Evolutionary conservation across 2,329 filamentous ascomycete species (phyloP).

Genomic region (Truncatella angustata): DNA sequence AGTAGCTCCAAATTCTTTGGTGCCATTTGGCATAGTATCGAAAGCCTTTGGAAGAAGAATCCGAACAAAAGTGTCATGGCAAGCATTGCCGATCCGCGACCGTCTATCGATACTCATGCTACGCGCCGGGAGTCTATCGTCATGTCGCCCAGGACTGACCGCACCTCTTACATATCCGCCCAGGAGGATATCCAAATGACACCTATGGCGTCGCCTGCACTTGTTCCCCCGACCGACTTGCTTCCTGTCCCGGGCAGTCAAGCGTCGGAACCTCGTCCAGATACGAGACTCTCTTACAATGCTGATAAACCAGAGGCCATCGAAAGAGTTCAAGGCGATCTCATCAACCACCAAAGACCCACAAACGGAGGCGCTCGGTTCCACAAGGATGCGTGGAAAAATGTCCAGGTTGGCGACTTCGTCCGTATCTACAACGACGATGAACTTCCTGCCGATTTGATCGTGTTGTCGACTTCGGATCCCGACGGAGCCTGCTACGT

Average conservation of each 20-base stretch:
- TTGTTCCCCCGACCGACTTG: constrained; percentile 42
- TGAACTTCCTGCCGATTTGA: constrained; percentile 88
- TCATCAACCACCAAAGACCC: constrained; percentile 71
- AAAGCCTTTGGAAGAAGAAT: constrained; percentile 47
- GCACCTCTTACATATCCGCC: constrained; percentile 52
- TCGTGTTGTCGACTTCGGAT: constrained; percentile 91
- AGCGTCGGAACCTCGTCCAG: constrained; percentile 25
- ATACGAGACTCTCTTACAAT: constrained; percentile 31
- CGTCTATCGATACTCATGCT: constrained; percentile 63
- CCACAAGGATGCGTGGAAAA: constrained; percentile 94
- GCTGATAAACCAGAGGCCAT: constrained; percentile 38
- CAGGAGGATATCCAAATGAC: constrained; percentile 90
- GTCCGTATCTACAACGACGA: constrained; percentile 96
- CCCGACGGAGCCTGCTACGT: constrained; percentile 94
- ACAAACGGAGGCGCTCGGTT: constrained; percentile 74
- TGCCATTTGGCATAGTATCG: constrained; percentile 48
- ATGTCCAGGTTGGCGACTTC: constrained; percentile 90
- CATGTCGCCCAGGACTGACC: constrained; percentile 45
- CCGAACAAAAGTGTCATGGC: constrained; percentile 51
- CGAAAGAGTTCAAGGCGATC: constrained; percentile 47
- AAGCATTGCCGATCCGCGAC: constrained; percentile 53
- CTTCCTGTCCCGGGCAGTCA: constrained; percentile 27
- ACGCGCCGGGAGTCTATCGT: constrained; percentile 54
- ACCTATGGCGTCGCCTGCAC: constrained; percentile 74
- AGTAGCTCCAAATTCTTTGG: constrained; percentile 64